These are phyloP conservation scores for Lentinula novae-zelandiae DNA, from an alignment of 1,284 basidiomycete genomes.

Conservation along the genomic window DNA sequence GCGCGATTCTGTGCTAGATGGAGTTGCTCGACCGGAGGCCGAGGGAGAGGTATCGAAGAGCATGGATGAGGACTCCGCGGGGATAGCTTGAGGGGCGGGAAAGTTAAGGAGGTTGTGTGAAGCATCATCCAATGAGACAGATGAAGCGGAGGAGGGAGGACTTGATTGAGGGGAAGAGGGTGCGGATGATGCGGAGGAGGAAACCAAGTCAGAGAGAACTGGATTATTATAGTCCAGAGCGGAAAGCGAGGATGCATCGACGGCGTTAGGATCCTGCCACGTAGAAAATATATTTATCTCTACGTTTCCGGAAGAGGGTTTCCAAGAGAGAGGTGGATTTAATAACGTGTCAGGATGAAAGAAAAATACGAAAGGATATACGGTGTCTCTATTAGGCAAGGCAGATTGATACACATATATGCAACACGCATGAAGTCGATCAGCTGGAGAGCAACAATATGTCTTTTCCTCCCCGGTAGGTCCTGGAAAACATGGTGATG, in stretches of 20 bases:
- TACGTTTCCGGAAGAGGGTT: constrained; percentile 6
- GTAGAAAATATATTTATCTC: neutral
- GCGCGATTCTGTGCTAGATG: neutral
- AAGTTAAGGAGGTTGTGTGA: neutral
- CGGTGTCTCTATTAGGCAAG: constrained; percentile 21
- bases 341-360: constrained; percentile 41
- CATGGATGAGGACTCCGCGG: neutral
- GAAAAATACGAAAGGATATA: constrained; percentile 48
- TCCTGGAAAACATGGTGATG: constrained; percentile 34
- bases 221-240: neutral
- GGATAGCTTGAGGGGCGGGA: neutral
- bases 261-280: neutral
- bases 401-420: constrained; percentile 10
- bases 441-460: constrained; percentile 39
- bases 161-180: constrained; percentile 5
- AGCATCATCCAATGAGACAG: constrained; percentile 7
- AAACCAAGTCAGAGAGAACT: constrained; percentile 12
- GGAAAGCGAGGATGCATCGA: neutral
- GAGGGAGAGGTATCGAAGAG: neutral
- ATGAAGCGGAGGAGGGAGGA: constrained; percentile 1
- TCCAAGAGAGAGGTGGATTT: constrained; percentile 32
- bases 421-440: constrained; percentile 42
- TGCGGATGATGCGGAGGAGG: constrained; percentile 6
- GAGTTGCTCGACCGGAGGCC: neutral
- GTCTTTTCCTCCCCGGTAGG: constrained; percentile 23